Conservation (phyloP, 2,329 filamentous ascomycete species). For the Trichoderma gracile region DNA sequence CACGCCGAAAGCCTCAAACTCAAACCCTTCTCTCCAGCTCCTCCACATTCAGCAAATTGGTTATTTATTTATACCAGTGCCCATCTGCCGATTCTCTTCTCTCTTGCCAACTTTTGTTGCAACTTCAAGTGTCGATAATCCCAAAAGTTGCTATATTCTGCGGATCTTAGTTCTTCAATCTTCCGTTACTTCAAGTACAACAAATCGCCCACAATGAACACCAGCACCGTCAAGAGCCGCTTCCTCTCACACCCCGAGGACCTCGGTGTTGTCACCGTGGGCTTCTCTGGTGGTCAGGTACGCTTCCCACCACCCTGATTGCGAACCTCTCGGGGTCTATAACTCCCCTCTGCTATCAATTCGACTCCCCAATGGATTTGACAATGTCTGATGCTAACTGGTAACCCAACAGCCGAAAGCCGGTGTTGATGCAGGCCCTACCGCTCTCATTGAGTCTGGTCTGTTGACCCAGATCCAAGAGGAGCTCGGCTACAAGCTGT, state of each 20-base stretch:
- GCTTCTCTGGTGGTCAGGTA: slow-evolving; percentile 96
- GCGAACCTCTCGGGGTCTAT: background rate
- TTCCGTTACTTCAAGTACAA: background rate
- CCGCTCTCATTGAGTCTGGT: slow-evolving; percentile 83
- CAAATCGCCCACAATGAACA: slow-evolving; percentile 46
- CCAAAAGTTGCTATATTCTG: too few species aligned
- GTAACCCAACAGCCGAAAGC: slow-evolving; percentile 67
- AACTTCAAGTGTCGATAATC: too few species aligned
- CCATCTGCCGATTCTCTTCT: background rate
- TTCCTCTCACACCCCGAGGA: slow-evolving; percentile 80
- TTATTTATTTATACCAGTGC: background rate
- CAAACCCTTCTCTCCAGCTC: background rate
- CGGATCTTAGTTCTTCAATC: background rate
- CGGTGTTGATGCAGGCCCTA: slow-evolving; percentile 87
- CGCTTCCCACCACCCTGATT: slow-evolving; percentile 29
- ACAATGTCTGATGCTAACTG: background rate
- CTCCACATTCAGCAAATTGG: background rate
- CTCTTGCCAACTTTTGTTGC: too few species aligned
- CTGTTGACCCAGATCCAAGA: slow-evolving; percentile 79
- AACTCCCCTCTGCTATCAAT: background rate
- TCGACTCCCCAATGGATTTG: background rate
- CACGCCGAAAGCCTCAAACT: background rate
- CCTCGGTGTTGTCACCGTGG: slow-evolving; percentile 89
- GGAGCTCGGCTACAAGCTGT: slow-evolving; percentile 85
- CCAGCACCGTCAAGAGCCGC: slow-evolving; percentile 60